These are phyloP conservation scores for Sporothrix schenckii DNA, from an alignment of 2,329 filamentous ascomycete species.

Conservation along the genomic window DNA sequence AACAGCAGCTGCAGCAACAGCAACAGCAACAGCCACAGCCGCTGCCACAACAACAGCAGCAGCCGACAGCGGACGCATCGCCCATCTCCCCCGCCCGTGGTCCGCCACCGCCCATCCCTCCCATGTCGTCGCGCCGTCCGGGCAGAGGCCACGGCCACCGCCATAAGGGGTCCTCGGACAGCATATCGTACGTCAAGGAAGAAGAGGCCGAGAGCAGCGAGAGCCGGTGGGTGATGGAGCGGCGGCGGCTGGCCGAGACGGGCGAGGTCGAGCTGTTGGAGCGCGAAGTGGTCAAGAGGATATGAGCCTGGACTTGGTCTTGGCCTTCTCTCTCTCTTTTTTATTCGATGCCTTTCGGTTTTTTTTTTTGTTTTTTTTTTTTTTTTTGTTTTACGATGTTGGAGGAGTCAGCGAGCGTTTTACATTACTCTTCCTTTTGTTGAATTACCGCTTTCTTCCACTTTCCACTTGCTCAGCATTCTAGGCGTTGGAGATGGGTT, in stretches of 20 bases:
- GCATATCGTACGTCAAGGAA: conserved; percentile 69
- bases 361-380: too few relatives aligned
- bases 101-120: conserved; percentile 23
- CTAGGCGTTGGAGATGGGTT: not conserved
- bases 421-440: not conserved
- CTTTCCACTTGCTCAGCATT: not conserved
- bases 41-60: not conserved
- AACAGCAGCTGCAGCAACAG: not conserved
- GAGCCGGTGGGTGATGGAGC: conserved; percentile 70
- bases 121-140: conserved; percentile 38
- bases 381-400: not conserved
- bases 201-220: conserved; percentile 62
- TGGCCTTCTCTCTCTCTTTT: too few relatives aligned
- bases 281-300: conserved; percentile 64
- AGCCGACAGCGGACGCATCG: not conserved
- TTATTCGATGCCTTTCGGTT: not conserved
- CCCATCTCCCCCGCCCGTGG: conserved; percentile 6
- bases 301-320: conserved; percentile 39
- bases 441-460: not conserved
- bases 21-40: conserved; percentile 28
- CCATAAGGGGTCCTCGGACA: conserved; percentile 64
- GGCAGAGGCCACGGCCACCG: conserved; percentile 55
- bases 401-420: not conserved
- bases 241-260: conserved; percentile 65
- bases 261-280: conserved; percentile 68